Base-by-base conservation (phyloP, 2,329 filamentous ascomycete genomes). In the Plenodomus biglobosus region DNA sequence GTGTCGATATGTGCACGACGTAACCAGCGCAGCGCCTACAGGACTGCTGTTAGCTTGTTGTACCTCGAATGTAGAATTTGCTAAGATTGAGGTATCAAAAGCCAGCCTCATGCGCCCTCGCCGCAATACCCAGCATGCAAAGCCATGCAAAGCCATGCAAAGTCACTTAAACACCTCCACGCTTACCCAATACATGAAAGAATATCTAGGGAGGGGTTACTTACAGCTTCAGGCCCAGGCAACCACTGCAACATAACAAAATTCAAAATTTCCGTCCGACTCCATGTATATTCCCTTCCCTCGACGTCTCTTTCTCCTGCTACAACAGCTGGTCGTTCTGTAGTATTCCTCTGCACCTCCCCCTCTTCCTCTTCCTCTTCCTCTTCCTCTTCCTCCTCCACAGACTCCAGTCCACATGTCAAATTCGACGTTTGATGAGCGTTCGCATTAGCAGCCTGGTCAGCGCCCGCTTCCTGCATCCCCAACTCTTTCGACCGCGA, bases 211-310 rank as follows among this genome's bases (percentile, higher is more conserved):
- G n/a, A n/a, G n/a, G n/a, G n/a, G n/a, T n/a, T n/a, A 50, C 51
- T 36, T 49, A 56, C 53, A 43, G 52, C 52, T 59, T 87, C 85
- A 0, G 84, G 84, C 0, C 85, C 85, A 0, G 85, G 84, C 1
- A 88, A 68, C 85, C 85, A 88, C 18, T 83, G 80, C 21, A 87
- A 70, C 63, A 66, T 66, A 1, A 59, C 62, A 53, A 61, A 65
- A 19, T 81, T 82, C 48, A 88, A 75, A 19, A 87, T 73, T 45
- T 86, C 81, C 1, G 69, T 72, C 4, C 68, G 65, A 18, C 38
- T 48, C 49, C 49, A 52, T 3, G 45, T 44, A 16, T 48, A 48
- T 3, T 41, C 34, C 20, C 16, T 41, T 32, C 36, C 22, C n/a
- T 48, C 34, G 15, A 21, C 34, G 13, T 44, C 40, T 3, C 39